Evolutionary conservation across 2,329 filamentous ascomycete genomes (phyloP), one percentile per base, ranked within the genome.

Genomic region (Apiospora pterosperma): DNA sequence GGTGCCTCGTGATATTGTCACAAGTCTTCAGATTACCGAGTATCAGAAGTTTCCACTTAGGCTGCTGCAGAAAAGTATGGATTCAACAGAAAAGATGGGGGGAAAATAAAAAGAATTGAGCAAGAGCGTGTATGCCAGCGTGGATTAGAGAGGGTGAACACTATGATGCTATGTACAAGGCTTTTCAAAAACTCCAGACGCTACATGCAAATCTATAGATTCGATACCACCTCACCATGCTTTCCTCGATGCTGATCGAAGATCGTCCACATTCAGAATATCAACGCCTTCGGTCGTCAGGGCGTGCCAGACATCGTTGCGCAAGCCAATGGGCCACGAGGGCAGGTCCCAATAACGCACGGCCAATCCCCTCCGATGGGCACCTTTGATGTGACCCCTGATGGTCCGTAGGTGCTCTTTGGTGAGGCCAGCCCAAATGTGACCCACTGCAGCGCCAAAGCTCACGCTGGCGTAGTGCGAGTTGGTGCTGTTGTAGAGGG

Each of bases 271-370:
- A 72, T 88, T 90, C 62, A 90, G 70, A 55, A 89, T 75, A 71
- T 88, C 87, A 4, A 86, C 84, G 0, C 85, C 87, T 67, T 87
- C 84, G n/a, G 79, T 73, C 12, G 85, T 72, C 38, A 90, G 70
- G 1, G 81, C 76, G 62, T 81, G 77, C 87, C 88, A 90, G 10
- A 90, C 76, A 61, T 79, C 78, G 70, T 89, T 84, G 59, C 87
- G 78, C 42, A 83, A 70, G 21, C 78, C 77, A 7, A 84, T 70
- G 1, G 87, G 87, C 86, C 86, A 89, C 19, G 74, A 73, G 0
- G 88, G 88, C 11, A 84, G 75, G 28, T 84, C 83, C 88, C 88
- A 90, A 70, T 89, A 90, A 63, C 88, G 75, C 5, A 81, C 82
- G 69, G 84, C 83, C 59, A 90, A 75, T 0, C 87, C 87, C 63